Percentiles rank a stretch among this genome's conserved stretches.
These are phyloP conservation scores for Mediolabrus comicus DNA, from an alignment of 108 stramenopile genomes.

Conservation along the genomic window DNA sequence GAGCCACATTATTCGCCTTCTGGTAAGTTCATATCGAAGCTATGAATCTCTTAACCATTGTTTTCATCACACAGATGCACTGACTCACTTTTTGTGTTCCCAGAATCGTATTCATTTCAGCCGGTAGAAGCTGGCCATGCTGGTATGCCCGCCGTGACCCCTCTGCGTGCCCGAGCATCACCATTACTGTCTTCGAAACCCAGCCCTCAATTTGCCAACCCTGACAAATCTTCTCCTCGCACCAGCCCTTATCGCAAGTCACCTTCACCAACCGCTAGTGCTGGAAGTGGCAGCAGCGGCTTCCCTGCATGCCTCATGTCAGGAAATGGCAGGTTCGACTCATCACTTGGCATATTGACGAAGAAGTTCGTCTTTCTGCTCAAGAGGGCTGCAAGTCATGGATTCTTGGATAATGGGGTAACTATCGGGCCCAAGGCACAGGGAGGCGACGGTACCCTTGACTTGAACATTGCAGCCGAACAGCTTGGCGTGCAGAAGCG, in stretches of 20 bases:
- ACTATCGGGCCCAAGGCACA: slow-evolving; percentile 16
- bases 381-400: slow-evolving; percentile 41
- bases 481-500: slow-evolving; percentile 89
- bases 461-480: slow-evolving; percentile 87
- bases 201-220: background rate
- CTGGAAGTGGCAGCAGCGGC: background rate
- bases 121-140: background rate
- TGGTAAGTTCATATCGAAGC: background rate
- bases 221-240: background rate
- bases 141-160: background rate
- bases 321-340: slow-evolving; percentile 64
- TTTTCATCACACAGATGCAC: background rate
- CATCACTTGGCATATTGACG: slow-evolving; percentile 87
- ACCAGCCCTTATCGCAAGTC: background rate
- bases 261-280: background rate
- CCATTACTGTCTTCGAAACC: background rate
- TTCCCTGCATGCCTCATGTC: background rate
- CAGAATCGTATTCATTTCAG: background rate
- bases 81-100: background rate
- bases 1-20: background rate
- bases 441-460: slow-evolving; percentile 55
- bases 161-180: background rate
- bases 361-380: slow-evolving; percentile 89
- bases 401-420: slow-evolving; percentile 41
- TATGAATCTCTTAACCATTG: background rate